Conservation (phyloP, 192 early-diverging fungal species). For the Backusella circina region DNA sequence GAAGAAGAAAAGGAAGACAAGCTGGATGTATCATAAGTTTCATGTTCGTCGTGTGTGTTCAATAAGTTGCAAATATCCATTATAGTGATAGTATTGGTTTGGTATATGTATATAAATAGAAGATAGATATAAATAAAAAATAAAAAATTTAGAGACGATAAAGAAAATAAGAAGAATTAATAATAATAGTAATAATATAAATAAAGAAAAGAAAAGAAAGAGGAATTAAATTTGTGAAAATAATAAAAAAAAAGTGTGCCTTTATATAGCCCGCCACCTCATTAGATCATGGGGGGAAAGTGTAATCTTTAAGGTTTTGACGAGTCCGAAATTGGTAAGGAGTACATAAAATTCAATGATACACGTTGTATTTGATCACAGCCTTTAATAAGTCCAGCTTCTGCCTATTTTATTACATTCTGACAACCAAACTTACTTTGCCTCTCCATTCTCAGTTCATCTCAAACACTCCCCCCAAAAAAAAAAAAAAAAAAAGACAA, state of each 20-base stretch:
- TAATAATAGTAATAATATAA: not conserved
- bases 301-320: not conserved
- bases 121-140: not conserved
- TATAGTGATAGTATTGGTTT: not conserved
- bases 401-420: not conserved
- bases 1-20: constrained; percentile 13
- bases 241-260: not conserved
- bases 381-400: not conserved
- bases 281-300: not conserved
- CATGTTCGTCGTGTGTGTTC: constrained; percentile 22
- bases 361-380: not conserved
- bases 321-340: not conserved
- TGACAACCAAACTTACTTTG: not conserved
- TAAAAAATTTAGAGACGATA: not conserved
- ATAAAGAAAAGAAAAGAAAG: not conserved
- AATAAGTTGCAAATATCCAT: constrained; percentile 40
- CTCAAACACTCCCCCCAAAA: not conserved
- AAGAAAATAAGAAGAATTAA: not conserved
- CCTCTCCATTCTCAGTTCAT: not conserved
- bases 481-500: not conserved
- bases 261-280: not conserved
- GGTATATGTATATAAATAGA: not conserved
- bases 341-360: not conserved
- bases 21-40: constrained; percentile 7
- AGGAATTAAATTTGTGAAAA: not conserved